Base-by-base conservation (phyloP, 2,329 filamentous ascomycete genomes). In the Capronia coronata region DNA sequence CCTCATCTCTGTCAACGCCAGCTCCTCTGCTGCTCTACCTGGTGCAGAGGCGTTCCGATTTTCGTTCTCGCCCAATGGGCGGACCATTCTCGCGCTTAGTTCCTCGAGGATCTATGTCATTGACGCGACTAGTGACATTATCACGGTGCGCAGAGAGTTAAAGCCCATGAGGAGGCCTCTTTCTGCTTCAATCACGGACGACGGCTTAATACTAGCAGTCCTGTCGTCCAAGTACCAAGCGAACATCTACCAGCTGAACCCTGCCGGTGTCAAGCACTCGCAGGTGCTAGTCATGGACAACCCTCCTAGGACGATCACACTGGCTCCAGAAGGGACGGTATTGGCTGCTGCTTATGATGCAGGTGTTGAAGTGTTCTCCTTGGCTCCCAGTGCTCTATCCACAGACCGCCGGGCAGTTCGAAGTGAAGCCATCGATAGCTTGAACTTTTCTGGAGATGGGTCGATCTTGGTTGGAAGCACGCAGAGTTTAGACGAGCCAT, bases 11-110 rank as follows among this genome's bases (percentile, higher is more conserved):
- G 87, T 84, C 43, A 89, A 86, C 4, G 87, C 87, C 59, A 91
- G 86, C 64, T 90, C 87, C 1, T 88, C 86, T 1, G 87, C 87
- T 18, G 78, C 78, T 2, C 84, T 84, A 54, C 88, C 87, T 1
- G 84, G 85, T 27, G 86, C 87, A 25, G 88, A 94, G 66, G 87
- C 87, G 39, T 87, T 94, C 70, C 85, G 87, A 47, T 94, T 94
- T 66, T 82, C 79, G 55, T 80, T 87, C 51, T 94, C 88, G 1
- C 81, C 86, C 4, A 80, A 77, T 46, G 87, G 87, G 2, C 81
- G 84, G 58, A 79, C 83, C 59, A 69, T 94, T 23, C 76, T 94
- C 34, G 87, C 86, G 44, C 86, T 89, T 65, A 94, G 87, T 66
- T 94, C 88, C 30, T 90, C 87, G 10, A 77, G 88, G 49, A 86